Evolutionary conservation across 345 rosid genomes (phyloP), one percentile per base, ranked within the genome.

Genomic region (Eucalyptus cloeziana): DNA sequence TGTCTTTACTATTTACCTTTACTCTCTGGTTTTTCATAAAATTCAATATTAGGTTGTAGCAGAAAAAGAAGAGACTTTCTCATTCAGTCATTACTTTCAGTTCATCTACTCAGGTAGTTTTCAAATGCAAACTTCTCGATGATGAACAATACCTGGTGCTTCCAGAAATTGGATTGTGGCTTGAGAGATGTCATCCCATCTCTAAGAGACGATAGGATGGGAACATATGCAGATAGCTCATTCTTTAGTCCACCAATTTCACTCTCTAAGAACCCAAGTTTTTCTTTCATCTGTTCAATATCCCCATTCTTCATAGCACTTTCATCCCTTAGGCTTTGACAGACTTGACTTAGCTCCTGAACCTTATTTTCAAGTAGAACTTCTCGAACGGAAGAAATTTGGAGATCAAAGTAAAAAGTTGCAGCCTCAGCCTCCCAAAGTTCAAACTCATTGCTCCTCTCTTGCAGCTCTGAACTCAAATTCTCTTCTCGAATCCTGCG

Each of bases 401-500:
- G 99, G 89, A 97, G 93, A 91, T 97, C 97, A 88, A 96, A 96
- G 93, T 93, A 97, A 92, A 97, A 96, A 13, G 98, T 93, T 60
- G 99, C 91, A 86, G 99, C 99, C 90, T 96, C 98, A 71, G 96
- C 93, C 86, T 97, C 99, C 98, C 98, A 96, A n/a, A 95, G 90
- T 91, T 94, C 99, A 91, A 94, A 93, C 90, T 96, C 99, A 89
- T 94, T 94, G 91, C 92, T 91, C 91, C 92, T 95, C 92, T 96
- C 96, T 89, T 93, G 97, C 80, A 97, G 92, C 92, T 96, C 98
- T 44, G 93, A 93, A 90, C 95, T 95, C 93, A 97, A 89, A 88
- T 87, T 92, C 92, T 96, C 95, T 89, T 96, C 99, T 89, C 92
- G 91, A 37, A 93, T 88, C 89, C 93, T 92, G 80, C 49, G 94